Evolutionary conservation across 257 asterid species (phyloP), one percentile per base, ranked within the genome.

Genomic region (Craterostigma plantagineum): DNA sequence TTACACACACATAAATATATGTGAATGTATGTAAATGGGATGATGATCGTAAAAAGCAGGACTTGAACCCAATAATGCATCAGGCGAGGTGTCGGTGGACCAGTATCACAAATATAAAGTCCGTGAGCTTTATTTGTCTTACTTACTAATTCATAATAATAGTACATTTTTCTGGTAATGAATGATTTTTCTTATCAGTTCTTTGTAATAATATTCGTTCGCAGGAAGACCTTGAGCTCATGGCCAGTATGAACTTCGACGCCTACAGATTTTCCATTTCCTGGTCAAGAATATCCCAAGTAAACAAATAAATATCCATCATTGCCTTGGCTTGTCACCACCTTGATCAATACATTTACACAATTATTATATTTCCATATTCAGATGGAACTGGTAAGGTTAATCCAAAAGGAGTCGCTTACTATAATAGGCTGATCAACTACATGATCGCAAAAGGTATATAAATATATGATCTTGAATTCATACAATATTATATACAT

Each of bases 211-310:
- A 23, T 23, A 23, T 23, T 23, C 2, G 6, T 23, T 23, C 30
- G 30, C 85, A 87, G 98, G 80, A 66, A 46, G 98, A 87, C 68
- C 47, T 87, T 52, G 68, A 82, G 64, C 64, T 76, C 6, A 76
- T 82, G 98, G 80, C 60, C 14, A 68, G 61, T 45, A 57, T 79
- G 40, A 76, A 82, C 61, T 83, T 87, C 34, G 98, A 87, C 17
- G 95, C 98, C 35, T 87, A 87, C 61, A 69, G 93, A 4, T 87
- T 87, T 53, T 87, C 95, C 1, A 82, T 87, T 49, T 87, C 98
- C n/a, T 87, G 98, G 98, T 52, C 95, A 39, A 64, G 95, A 66
- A 79, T 87, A 43, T 87, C 42, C 93, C 98, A 66, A 64, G 95
- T 87, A 79, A 57, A 6, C 4, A 11, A 8, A 7, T 10, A 30